These are phyloP conservation scores for Oxytropis ochrocephala DNA, from an alignment of 306 rosid species.

Conservation along the genomic window DNA sequence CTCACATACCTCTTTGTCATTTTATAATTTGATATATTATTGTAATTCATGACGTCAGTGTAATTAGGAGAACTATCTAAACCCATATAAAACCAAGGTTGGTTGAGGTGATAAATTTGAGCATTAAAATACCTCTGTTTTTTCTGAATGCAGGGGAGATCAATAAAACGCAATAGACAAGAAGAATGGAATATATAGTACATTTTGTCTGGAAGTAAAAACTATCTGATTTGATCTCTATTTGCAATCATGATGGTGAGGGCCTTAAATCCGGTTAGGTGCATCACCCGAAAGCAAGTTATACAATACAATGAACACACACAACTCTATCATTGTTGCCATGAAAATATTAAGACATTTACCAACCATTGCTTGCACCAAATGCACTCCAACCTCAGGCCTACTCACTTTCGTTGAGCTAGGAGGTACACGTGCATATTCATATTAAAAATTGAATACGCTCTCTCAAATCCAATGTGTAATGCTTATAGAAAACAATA, in stretches of 20 bases:
- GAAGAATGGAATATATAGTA: neutral
- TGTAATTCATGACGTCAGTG: neutral
- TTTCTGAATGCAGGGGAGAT: neutral
- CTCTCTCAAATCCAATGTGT: too few relatives aligned
- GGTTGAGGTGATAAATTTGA: neutral
- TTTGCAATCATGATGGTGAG: constrained; percentile 15
- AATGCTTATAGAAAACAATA: too few relatives aligned
- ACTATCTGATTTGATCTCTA: neutral
- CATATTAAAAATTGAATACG: too few relatives aligned
- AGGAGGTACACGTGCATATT: too few relatives aligned
- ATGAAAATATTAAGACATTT: constrained; percentile 14
- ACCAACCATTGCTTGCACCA: constrained; percentile 16
- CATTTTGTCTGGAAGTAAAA: neutral
- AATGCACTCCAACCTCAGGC: constrained; percentile 2
- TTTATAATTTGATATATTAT: neutral
- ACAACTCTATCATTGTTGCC: constrained; percentile 20
- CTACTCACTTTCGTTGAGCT: neutral
- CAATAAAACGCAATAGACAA: neutral
- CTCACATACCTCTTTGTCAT: neutral
- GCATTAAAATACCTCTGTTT: neutral
- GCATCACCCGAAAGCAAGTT: constrained; percentile 13
- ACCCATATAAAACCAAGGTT: too few relatives aligned
- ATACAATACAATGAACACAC: neutral
- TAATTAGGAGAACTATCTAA: neutral
- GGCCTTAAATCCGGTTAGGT: constrained; percentile 22